Evolutionary conservation across 805 yeast genomes (phyloP).

Genomic region (Saccharomycopsis olivae): DNA sequence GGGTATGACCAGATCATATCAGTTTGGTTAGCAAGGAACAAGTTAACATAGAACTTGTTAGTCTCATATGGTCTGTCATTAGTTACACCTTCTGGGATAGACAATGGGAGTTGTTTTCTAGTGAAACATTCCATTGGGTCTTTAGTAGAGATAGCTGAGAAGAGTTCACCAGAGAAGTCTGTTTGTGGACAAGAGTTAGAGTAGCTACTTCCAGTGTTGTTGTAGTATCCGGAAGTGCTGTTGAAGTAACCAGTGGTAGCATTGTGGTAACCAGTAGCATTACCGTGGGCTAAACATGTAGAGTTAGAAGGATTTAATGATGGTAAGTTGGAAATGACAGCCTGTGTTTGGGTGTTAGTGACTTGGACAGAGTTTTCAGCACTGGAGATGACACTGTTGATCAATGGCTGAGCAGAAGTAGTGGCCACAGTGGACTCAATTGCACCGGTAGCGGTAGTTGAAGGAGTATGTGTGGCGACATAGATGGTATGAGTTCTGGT

Average conservation of each 20-base stretch:
- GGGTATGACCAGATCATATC: constrained; percentile 78
- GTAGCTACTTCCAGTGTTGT: not conserved
- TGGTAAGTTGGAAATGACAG: not conserved
- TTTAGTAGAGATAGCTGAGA: constrained; percentile 30
- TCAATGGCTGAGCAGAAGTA: constrained; percentile 6
- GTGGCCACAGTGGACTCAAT: constrained; percentile 3
- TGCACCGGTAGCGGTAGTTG: constrained; percentile 5
- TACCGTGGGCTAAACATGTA: too few relatives aligned
- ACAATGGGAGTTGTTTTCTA: constrained; percentile 22
- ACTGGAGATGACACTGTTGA: constrained; percentile 1
- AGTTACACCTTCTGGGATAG: constrained; percentile 19
- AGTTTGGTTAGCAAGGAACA: constrained; percentile 55
- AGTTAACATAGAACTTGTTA: constrained; percentile 69
- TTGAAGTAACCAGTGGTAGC: constrained; percentile 1
- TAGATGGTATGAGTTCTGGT: constrained; percentile 13
- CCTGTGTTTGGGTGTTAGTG: constrained; percentile 4
- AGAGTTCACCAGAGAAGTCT: constrained; percentile 24
- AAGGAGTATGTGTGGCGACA: constrained; percentile 6
- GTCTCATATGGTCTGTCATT: constrained; percentile 46
- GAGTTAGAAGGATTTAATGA: not conserved
- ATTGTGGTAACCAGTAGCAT: not conserved
- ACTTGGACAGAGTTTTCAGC: not conserved
- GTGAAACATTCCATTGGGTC: constrained; percentile 37
- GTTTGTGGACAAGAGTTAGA: constrained; percentile 1
- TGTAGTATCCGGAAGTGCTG: not conserved